These are phyloP conservation scores for Scenedesmus sp. DNA, from an alignment of 163 green algal species.

Conservation along the genomic window DNA sequence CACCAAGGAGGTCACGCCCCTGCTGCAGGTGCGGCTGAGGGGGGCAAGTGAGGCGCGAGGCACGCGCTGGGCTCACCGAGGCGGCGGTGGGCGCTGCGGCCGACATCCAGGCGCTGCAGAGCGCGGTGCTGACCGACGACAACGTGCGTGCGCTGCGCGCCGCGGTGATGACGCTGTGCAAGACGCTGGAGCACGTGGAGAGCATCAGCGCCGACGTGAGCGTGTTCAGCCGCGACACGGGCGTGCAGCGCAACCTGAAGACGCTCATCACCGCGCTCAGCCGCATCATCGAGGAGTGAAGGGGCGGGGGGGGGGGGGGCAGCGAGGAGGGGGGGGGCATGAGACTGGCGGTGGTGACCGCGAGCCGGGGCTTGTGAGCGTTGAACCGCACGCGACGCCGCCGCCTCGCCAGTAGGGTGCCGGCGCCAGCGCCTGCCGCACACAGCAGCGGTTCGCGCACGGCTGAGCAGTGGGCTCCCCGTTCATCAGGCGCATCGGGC, in stretches of 20 bases:
- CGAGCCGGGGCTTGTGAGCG: no score
- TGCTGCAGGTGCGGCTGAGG: constrained; percentile 44
- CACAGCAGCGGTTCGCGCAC: no score
- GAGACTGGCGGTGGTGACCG: no score
- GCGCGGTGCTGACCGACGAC: constrained; percentile 86
- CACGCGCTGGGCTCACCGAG: constrained; percentile 68
- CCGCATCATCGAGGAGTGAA: constrained; percentile 85
- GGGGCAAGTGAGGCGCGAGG: neutral
- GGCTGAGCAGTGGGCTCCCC: no score
- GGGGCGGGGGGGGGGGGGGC: no score
- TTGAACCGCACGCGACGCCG: no score
- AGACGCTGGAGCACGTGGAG: constrained; percentile 94
- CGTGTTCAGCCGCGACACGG: constrained; percentile 82
- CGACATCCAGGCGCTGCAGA: constrained; percentile 89
- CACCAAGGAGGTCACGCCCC: constrained; percentile 56
- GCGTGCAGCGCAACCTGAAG: constrained; percentile 88
- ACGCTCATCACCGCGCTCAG: constrained; percentile 93
- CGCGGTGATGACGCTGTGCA: constrained; percentile 86
- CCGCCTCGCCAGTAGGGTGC: no score
- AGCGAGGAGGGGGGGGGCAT: no score
- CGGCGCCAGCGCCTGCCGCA: no score
- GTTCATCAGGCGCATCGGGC: neutral
- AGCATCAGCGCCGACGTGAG: constrained; percentile 85
- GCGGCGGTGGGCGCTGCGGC: constrained; percentile 79
- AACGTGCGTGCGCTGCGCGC: constrained; percentile 88